Percentiles rank a stretch among this genome's conserved stretches.
These are phyloP conservation scores for Echria macrotheca DNA, from an alignment of 495 filamentous ascomycete genomes.

Conservation along the genomic window DNA sequence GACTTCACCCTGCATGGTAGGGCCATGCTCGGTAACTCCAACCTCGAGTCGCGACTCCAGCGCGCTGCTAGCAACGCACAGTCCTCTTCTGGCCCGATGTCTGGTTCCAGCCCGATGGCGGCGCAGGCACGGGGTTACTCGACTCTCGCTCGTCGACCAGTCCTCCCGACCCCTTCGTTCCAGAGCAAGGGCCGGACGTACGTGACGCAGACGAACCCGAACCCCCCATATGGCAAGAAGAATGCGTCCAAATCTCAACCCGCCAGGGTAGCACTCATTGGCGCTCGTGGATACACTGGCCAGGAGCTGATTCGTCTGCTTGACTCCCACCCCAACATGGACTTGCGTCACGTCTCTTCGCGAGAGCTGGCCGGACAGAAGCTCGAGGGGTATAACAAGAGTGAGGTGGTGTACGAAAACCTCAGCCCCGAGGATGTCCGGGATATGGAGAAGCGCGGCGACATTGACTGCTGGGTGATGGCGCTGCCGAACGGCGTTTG, in stretches of 20 bases:
- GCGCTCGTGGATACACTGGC: conserved; percentile 93
- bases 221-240: conserved; percentile 91
- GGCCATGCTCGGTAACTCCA: conserved; percentile 85
- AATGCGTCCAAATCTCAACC: conserved; percentile 80
- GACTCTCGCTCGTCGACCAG: conserved; percentile 43
- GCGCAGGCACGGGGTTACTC: conserved; percentile 66
- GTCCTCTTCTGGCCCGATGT: conserved; percentile 29
- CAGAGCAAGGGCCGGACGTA: conserved; percentile 44
- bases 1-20: conserved; percentile 81
- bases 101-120: conserved; percentile 33
- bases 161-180: conserved; percentile 15
- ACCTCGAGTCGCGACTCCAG: conserved; percentile 77
- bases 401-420: conserved; percentile 91
- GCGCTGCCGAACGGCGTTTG: conserved; percentile 95
- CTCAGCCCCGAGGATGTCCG: conserved; percentile 83
- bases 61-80: conserved; percentile 58
- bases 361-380: conserved; percentile 88
- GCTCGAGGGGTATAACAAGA: conserved; percentile 86
- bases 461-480: conserved; percentile 98
- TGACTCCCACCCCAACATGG: conserved; percentile 89
- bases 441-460: conserved; percentile 82
- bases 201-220: conserved; percentile 82
- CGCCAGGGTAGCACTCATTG: conserved; percentile 84
- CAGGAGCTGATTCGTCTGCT: conserved; percentile 87
- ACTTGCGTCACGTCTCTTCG: conserved; percentile 89